Evolutionary conservation across 805 yeast genomes (phyloP).

Genomic region (Cyberlindnera xylosilytica): DNA sequence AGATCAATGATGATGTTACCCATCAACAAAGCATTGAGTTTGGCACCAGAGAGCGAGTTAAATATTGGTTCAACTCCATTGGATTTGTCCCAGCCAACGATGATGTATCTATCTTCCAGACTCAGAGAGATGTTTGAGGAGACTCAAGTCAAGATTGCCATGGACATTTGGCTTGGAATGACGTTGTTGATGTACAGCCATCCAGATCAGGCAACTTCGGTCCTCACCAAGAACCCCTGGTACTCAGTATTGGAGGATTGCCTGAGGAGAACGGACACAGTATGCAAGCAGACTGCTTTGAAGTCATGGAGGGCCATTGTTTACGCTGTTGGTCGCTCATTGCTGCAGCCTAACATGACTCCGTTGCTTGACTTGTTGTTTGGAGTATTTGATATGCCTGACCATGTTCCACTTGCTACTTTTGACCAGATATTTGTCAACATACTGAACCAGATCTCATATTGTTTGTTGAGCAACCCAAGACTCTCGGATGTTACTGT

Average conservation of each 20-base stretch:
- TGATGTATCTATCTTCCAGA: conserved; percentile 8
- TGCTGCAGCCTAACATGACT: neutral
- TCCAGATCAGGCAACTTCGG: conserved; percentile 2
- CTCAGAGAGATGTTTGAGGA: conserved; percentile 3
- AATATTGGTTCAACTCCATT: conserved; percentile 15
- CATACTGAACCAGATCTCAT: conserved; percentile 5
- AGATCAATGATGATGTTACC: conserved; percentile 3
- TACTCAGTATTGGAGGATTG: conserved; percentile 3
- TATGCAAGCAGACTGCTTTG: conserved; percentile 9
- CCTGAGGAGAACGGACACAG: conserved; percentile 1
- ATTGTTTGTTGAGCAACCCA: conserved; percentile 12
- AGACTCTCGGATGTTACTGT: neutral
- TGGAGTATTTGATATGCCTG: conserved; percentile 4
- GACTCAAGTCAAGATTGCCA: conserved; percentile 7
- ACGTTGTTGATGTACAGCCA: conserved; percentile 18
- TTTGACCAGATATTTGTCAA: neutral
- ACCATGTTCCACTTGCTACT: neutral
- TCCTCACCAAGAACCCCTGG: conserved; percentile 5
- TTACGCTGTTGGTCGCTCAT: conserved; percentile 7
- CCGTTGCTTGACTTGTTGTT: conserved; percentile 7
- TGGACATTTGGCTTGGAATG: conserved; percentile 25
- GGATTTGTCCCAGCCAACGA: conserved; percentile 9
- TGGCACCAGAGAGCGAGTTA: conserved; percentile 5
- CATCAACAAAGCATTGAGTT: conserved; percentile 12
- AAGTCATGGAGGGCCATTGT: conserved; percentile 19